Conservation (phyloP, 192 early-diverging fungal species). For the Backusella westeae region DNA sequence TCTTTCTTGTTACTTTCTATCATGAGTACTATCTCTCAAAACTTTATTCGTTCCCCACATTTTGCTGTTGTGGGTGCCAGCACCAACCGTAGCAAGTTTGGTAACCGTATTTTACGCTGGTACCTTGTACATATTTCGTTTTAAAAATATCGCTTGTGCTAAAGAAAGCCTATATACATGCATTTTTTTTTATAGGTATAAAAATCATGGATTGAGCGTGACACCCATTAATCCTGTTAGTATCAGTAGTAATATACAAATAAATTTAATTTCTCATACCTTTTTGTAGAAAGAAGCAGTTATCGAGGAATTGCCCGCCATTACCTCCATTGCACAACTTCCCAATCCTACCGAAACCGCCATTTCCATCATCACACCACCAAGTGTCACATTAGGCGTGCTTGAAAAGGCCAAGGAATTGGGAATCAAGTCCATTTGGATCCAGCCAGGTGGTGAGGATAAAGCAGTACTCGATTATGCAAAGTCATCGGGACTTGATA, state of each 20-base stretch:
- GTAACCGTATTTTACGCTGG: slow-evolving; percentile 83
- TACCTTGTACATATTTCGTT: slow-evolving; percentile 27
- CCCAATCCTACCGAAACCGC: slow-evolving; percentile 40
- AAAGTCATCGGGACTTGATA: slow-evolving; percentile 38
- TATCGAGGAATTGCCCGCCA: slow-evolving; percentile 40
- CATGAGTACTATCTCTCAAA: neutral
- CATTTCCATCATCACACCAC: slow-evolving; percentile 72
- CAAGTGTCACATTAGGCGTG: slow-evolving; percentile 56
- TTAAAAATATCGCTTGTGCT: neutral
- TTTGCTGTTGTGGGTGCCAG: slow-evolving; percentile 82
- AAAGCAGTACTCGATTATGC: slow-evolving; percentile 49
- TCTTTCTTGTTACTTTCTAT: neutral
- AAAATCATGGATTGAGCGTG: slow-evolving; percentile 18
- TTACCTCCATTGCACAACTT: slow-evolving; percentile 40
- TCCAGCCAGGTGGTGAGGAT: slow-evolving; percentile 71
- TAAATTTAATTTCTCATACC: neutral
- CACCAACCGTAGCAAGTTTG: slow-evolving; percentile 70
- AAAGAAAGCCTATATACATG: no score
- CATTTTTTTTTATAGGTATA: slow-evolving; percentile 18
- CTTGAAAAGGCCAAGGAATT: slow-evolving; percentile 55
- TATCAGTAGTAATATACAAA: neutral
- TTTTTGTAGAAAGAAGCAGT: slow-evolving; percentile 37
- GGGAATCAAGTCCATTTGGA: slow-evolving; percentile 66
- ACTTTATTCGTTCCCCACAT: slow-evolving; percentile 24
- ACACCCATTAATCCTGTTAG: slow-evolving; percentile 37